A percentile compares a stretch with the other conserved stretches of the same genome.
phyloP scores from a whole-genome alignment of 1,139 yeast genomes.

The Sugiyamaella paludigena region DNA sequence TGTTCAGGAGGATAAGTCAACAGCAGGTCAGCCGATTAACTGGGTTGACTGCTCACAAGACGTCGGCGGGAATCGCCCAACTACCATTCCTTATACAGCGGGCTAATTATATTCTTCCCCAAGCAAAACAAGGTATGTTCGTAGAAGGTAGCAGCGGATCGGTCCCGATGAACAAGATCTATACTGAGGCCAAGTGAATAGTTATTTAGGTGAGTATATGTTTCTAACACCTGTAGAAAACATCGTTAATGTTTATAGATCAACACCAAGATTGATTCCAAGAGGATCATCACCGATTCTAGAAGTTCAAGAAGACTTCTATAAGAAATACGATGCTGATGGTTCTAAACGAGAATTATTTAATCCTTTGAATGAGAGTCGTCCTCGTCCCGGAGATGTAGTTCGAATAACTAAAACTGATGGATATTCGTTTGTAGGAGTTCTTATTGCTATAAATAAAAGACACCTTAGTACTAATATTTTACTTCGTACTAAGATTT shows the following conservation, averaged over 20 bases:
- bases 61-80: neutral
- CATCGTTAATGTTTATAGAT: conserved; percentile 36
- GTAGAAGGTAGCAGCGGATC: too few species aligned
- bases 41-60: neutral
- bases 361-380: conserved; percentile 46
- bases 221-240: conserved; percentile 21
- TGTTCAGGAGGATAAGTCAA: conserved; percentile 8
- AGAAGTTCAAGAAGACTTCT: conserved; percentile 50
- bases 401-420: conserved; percentile 72
- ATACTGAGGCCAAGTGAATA: too few species aligned
- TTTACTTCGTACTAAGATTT: conserved; percentile 72
- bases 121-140: conserved; percentile 7
- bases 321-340: conserved; percentile 62
- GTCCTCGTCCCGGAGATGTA: conserved; percentile 75
- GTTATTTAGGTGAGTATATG: too few species aligned
- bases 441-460: conserved; percentile 71
- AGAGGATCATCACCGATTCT: conserved; percentile 51
- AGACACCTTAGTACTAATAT: conserved; percentile 68
- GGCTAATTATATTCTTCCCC: conserved; percentile 11
- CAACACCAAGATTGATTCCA: conserved; percentile 35
- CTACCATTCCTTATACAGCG: conserved; percentile 8
- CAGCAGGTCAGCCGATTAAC: conserved; percentile 4
- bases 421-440: conserved; percentile 69
- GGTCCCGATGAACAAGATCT: too few species aligned
- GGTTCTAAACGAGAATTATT: conserved; percentile 71